Base-by-base conservation (phyloP, 371 early-diverging fungal genomes). In the Mucor plumbeus region DNA sequence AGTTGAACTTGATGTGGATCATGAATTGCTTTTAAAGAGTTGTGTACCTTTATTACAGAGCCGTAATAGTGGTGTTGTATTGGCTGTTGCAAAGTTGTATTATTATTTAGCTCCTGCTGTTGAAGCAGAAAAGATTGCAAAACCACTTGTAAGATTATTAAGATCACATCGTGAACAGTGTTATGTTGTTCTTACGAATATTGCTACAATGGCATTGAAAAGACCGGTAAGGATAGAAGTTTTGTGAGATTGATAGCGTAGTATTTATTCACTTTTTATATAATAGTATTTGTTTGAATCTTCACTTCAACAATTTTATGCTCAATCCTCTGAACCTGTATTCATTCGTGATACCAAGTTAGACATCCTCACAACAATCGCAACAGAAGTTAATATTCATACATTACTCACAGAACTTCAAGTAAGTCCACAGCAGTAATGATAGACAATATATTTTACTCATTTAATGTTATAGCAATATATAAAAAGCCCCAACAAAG, bases 11-110 rank as follows among this genome's bases (percentile, higher is more conserved):
- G 94, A 94, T 59, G 77, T 83, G 5, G 97, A 97, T 71, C 95
- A 93, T 64, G 84, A 82, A 34, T 82, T 93, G 35, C 74, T 96
- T 34, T 71, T 95, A 13, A 80, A 83, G 41, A 86, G 91, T 5
- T 86, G 89, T 58, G 65, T 80, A n/a, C 94, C 94, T 36, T 78
- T 97, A 13, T 78, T 96, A n/a, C 88, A 90, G 65, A 95, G 92
- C 73, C 86, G 93, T 53, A 97, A 95, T 72, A 88, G 92, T 68
- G 91, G 94, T 19, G 92, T 97, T 26, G 94, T 95, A 0, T 75
- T 96, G 62, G 85, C 90, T 1, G 94, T 91, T 4, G 88, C 90
- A 0, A 85, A 90, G 39, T 72, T 94, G 9, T 87, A 85, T 65
- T 90, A 86, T 66, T 90, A 94, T 77, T 65, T 94, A 39, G 94